phyloP scores from a whole-genome alignment of 192 early-diverging fungal genomes.

The Entomortierella chlamydospora region DNA sequence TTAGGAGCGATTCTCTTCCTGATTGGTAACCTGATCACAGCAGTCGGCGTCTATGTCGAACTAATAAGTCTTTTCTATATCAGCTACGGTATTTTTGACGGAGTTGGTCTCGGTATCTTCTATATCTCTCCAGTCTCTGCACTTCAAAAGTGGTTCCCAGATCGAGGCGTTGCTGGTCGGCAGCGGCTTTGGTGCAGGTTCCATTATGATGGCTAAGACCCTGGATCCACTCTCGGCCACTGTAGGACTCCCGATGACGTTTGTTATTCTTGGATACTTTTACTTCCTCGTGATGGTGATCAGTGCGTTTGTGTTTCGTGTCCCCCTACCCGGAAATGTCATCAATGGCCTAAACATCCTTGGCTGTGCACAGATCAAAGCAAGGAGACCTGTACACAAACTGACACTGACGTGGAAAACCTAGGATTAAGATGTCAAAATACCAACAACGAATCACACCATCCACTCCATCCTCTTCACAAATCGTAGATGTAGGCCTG shows the following conservation, averaged over 20 bases:
- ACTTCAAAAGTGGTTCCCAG: conserved; percentile 74
- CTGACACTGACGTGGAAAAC: conserved; percentile 9
- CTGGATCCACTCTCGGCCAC: conserved; percentile 68
- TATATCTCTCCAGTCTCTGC: conserved; percentile 74
- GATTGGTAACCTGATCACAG: conserved; percentile 66
- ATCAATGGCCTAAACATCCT: conserved; percentile 71
- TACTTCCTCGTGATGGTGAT: conserved; percentile 72
- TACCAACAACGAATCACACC: conserved; percentile 12
- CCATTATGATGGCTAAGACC: conserved; percentile 74
- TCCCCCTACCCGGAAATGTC: conserved; percentile 75
- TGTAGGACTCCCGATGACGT: conserved; percentile 67
- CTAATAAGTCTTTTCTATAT: conserved; percentile 71
- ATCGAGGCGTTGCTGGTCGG: conserved; percentile 72
- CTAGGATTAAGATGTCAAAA: background rate
- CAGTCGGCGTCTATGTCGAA: conserved; percentile 62
- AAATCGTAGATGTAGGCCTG: conserved; percentile 23
- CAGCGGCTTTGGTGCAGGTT: conserved; percentile 81
- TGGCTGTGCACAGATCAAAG: conserved; percentile 32
- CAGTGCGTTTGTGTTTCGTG: conserved; percentile 65
- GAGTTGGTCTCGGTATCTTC: conserved; percentile 69
- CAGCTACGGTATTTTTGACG: conserved; percentile 73
- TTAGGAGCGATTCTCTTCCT: conserved; percentile 63
- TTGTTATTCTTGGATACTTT: conserved; percentile 72
- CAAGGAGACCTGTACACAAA: background rate
- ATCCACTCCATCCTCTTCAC: conserved; percentile 22